Evolutionary conservation across 1,284 basidiomycete species (phyloP), one percentile per base, ranked within the genome.

Genomic region (Melanopsichium pennsylvanicum): DNA sequence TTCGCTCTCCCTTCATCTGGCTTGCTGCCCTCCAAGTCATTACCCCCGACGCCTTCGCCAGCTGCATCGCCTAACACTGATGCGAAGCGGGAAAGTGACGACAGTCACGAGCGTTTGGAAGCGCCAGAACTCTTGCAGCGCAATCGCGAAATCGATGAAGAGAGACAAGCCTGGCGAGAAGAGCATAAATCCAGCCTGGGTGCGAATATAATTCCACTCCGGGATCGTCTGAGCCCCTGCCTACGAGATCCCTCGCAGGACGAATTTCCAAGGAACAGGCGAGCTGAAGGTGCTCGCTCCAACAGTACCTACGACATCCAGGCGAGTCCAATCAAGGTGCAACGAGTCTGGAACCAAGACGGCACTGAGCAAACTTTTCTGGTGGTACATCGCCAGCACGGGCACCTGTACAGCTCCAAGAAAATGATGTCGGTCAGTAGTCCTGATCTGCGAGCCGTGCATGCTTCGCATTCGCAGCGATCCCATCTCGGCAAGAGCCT

Each of bases 81-180:
- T 4, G n/a, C 11, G 0, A 33, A 21, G 7, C 43, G 41, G 0
- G 23, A 29, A 2, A 63, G 60, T 18, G 34, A 29, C 2, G 48
- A 57, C 26, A 51, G 47, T 9, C 18, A 52, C 29, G 62, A 66
- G 16, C 22, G 23, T 1, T 19, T 60, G 21, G 57, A 60, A 2
- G 40, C 54, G 1, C 18, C 21, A 3, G 56, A 51, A 18, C 43
- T 61, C 12, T 41, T 60, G 5, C 19, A 48, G 22, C 54, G 33
- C 38, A 59, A 59, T 16, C 23, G 22, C 2, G 18, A 49, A 23
- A 22, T 67, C 13, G 63, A 67, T 5, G 15, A 19, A 18, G 63
- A 60, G 5, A 15, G 63, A 25, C 22, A 43, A 6, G 49, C 48
- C 3, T 67, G 63, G 63, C 47, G 63, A 21, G 40, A 57, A 5